These are phyloP conservation scores for Camptophora hylomeconis DNA, from an alignment of 2,329 filamentous ascomycete species.

Conservation along the genomic window DNA sequence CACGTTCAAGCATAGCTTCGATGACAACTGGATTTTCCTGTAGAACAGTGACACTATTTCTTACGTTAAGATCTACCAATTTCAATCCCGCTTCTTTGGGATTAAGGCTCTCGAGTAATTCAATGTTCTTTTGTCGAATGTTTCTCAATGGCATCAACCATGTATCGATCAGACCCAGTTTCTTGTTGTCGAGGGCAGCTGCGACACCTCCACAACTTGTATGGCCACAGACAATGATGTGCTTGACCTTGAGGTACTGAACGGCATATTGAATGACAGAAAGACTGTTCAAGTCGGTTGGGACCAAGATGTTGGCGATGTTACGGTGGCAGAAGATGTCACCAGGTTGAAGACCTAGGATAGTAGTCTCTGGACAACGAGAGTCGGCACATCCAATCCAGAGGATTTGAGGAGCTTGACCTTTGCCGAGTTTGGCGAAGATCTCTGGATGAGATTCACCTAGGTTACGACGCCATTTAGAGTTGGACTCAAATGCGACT, in stretches of 20 bases:
- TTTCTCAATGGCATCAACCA: conserved; percentile 47
- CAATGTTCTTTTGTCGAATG: conserved; percentile 40
- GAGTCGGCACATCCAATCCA: conserved; percentile 85
- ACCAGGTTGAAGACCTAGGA: conserved; percentile 59
- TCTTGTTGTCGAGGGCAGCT: conserved; percentile 41
- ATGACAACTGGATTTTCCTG: conserved; percentile 56
- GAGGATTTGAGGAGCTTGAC: conserved; percentile 51
- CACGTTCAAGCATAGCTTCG: conserved; percentile 57
- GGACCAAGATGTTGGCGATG: conserved; percentile 70
- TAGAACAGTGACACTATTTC: conserved; percentile 52
- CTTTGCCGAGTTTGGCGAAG: conserved; percentile 53
- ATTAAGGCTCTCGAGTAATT: conserved; percentile 34
- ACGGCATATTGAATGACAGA: conserved; percentile 74
- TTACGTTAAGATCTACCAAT: conserved; percentile 66
- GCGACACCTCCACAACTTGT: conserved; percentile 47
- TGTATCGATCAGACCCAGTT: conserved; percentile 46
- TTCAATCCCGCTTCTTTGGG: conserved; percentile 41
- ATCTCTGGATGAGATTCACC: conserved; percentile 44
- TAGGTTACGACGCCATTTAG: conserved; percentile 15
- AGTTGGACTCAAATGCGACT: conserved; percentile 17
- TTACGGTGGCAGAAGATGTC: conserved; percentile 86
- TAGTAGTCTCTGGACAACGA: conserved; percentile 69
- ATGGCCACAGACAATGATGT: conserved; percentile 50
- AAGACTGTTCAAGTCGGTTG: conserved; percentile 61
- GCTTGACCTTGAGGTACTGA: conserved; percentile 52